Conservation (phyloP, 2,329 filamentous ascomycete species). For the Dactylonectria macrodidyma region DNA sequence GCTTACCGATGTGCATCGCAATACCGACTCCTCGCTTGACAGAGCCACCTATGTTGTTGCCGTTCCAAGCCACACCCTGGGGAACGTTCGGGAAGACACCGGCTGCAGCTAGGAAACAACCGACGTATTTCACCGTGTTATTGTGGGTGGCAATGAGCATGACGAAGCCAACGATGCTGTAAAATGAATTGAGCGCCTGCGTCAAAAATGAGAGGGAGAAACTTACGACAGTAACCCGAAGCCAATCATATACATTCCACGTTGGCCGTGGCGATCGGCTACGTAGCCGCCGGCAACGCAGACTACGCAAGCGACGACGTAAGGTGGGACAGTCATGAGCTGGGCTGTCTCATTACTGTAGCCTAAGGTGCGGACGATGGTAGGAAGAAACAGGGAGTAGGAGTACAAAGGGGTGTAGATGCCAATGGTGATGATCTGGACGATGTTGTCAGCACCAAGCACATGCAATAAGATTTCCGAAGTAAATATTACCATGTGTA, state of each 20-base stretch:
- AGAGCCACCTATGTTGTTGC: constrained; percentile 70
- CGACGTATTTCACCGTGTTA: constrained; percentile 62
- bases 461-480: neutral
- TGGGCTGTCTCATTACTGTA: constrained; percentile 56
- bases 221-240: constrained; percentile 51
- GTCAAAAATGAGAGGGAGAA: neutral
- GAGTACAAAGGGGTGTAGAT: constrained; percentile 60
- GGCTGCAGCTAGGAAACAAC: constrained; percentile 59
- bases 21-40: constrained; percentile 70
- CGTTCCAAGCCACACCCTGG: constrained; percentile 70
- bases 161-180: constrained; percentile 52
- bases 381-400: constrained; percentile 56
- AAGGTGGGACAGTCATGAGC: constrained; percentile 57
- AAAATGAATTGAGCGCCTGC: neutral
- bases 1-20: constrained; percentile 67
- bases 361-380: constrained; percentile 54
- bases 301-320: constrained; percentile 55
- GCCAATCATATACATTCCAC: constrained; percentile 56
- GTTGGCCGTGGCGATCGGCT: constrained; percentile 56
- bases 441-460: neutral
- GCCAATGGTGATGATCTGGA: constrained; percentile 70
- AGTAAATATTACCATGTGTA: constrained; percentile 60
- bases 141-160: constrained; percentile 51
- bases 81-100: constrained; percentile 69
- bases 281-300: constrained; percentile 58